Conservation (phyloP, 75 land plant genomes). For the Larix kaempferi region DNA sequence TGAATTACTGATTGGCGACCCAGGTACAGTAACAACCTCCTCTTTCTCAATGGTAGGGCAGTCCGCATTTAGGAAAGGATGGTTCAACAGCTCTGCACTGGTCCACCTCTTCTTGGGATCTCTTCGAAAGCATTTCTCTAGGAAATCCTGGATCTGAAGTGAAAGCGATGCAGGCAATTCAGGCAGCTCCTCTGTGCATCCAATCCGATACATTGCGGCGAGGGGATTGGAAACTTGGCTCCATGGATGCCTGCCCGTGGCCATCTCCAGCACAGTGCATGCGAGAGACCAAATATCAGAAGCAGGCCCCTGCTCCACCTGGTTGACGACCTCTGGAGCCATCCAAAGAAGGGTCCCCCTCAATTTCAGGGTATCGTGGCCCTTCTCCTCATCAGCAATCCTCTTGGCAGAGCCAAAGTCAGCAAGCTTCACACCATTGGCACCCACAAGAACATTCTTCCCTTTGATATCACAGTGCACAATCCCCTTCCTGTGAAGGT, state of each 20-base stretch:
- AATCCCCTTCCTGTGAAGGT: no score
- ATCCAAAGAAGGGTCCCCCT: conserved; percentile 26
- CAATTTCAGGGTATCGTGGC: not conserved
- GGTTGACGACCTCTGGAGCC: conserved; percentile 39
- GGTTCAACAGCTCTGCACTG: conserved; percentile 36
- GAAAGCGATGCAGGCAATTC: conserved; percentile 27
- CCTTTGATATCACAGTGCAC: no score
- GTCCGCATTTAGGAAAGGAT: conserved; percentile 24
- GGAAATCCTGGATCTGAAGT: conserved; percentile 15
- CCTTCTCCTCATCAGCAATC: conserved; percentile 10
- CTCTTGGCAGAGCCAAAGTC: conserved; percentile 45
- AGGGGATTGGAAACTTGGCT: no score
- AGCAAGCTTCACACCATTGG: conserved; percentile 32
- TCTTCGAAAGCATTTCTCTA: conserved; percentile 12
- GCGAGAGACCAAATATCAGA: conserved; percentile 58
- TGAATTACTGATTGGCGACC: no score
- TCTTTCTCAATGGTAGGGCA: not conserved
- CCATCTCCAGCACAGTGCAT: conserved; percentile 64
- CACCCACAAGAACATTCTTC: no score
- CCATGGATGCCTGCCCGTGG: no score
- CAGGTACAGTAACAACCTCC: no score
- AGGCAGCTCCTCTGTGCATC: conserved; percentile 31
- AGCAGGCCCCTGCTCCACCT: conserved; percentile 34
- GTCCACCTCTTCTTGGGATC: conserved; percentile 42
- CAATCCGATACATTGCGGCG: conserved; percentile 40